phyloP scores from a whole-genome alignment of 352 stramenopile genomes.

The Peronospora belbahrii region DNA sequence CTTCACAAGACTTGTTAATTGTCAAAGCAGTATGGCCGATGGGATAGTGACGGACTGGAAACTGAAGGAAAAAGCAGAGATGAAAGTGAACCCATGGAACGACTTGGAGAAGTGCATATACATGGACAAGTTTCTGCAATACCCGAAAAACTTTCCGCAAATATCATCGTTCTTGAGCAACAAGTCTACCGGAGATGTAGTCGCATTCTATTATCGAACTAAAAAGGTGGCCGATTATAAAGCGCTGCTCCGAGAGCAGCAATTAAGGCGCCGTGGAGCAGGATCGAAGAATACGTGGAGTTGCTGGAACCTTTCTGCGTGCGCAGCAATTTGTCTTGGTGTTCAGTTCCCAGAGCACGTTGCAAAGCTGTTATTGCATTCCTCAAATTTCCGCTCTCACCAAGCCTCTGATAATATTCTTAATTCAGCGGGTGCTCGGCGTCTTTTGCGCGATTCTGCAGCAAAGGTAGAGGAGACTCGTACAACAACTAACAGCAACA shows the following conservation, averaged over 20 bases:
- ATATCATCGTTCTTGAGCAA: constrained; percentile 93
- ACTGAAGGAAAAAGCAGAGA: constrained; percentile 54
- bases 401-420: constrained; percentile 83
- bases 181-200: constrained; percentile 95
- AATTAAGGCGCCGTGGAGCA: constrained; percentile 69
- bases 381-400: constrained; percentile 79
- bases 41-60: constrained; percentile 55
- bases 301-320: constrained; percentile 82
- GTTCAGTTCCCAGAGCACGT: constrained; percentile 71
- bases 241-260: constrained; percentile 83
- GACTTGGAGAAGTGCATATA: constrained; percentile 99
- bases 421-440: constrained; percentile 57
- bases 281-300: constrained; percentile 87
- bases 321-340: constrained; percentile 71
- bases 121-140: constrained; percentile 98
- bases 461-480: constrained; percentile 8
- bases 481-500: background rate
- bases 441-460: constrained; percentile 27
- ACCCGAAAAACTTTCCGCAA: constrained; percentile 97
- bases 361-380: constrained; percentile 61
- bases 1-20: constrained; percentile 46
- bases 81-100: constrained; percentile 93
- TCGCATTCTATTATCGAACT: constrained; percentile 97
- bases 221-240: constrained; percentile 99
- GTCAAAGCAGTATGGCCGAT: constrained; percentile 59